These are phyloP conservation scores for Monotropa hypopitys DNA, from an alignment of 179 eudicot genomes.

Conservation along the genomic window DNA sequence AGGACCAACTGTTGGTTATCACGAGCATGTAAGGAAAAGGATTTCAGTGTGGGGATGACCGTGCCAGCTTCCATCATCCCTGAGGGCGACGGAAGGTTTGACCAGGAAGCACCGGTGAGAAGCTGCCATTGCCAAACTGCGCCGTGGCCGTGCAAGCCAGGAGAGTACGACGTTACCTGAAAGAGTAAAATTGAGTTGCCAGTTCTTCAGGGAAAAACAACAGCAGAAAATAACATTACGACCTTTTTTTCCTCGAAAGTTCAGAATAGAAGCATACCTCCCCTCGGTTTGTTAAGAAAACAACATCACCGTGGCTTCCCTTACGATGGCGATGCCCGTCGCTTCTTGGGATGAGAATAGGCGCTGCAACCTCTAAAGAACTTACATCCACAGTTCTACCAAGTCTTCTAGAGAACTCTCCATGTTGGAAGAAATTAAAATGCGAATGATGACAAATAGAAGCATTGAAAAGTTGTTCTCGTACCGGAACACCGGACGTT, in stretches of 20 bases:
- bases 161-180: constrained; percentile 88
- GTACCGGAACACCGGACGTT: constrained; percentile 96
- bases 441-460: constrained; percentile 87
- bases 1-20: constrained; percentile 67
- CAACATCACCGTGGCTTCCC: constrained; percentile 89
- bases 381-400: constrained; percentile 48
- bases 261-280: constrained; percentile 46
- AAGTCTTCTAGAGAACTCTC: constrained; percentile 67
- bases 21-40: constrained; percentile 51
- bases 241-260: neutral
- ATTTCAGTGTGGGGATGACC: constrained; percentile 76
- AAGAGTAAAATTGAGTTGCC: constrained; percentile 8
- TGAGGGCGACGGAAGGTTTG: constrained; percentile 85
- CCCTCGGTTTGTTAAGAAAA: constrained; percentile 86
- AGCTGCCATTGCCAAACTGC: constrained; percentile 98
- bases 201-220: neutral
- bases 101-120: constrained; percentile 87
- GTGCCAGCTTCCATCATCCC: constrained; percentile 71
- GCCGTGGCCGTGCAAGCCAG: constrained; percentile 76
- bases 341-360: constrained; percentile 67
- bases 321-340: constrained; percentile 78
- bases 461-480: constrained; percentile 97
- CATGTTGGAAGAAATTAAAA: constrained; percentile 69
- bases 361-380: constrained; percentile 93
- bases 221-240: neutral